Evolutionary conservation across 768 basidiomycete species (phyloP).

Genomic region (Asterophora parasitica): DNA sequence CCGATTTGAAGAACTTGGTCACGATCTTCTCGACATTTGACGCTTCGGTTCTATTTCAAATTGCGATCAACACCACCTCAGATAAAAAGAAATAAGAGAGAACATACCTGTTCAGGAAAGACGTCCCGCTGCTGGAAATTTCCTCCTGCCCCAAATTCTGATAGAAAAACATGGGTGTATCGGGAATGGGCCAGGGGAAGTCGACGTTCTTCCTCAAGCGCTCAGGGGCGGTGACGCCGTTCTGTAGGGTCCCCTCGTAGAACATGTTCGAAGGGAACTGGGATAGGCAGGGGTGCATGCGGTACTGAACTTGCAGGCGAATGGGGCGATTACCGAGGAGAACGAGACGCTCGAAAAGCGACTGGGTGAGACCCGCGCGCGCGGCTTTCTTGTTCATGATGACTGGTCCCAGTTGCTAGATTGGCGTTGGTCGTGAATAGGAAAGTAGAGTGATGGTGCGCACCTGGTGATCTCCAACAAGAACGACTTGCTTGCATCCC

Average conservation of each 20-base stretch:
- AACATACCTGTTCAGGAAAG: conserved; percentile 86
- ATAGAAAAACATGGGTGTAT: conserved; percentile 99
- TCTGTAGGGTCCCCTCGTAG: conserved; percentile 97
- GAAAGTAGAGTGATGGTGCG: conserved; percentile 1
- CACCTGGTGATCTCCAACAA: conserved; percentile 90
- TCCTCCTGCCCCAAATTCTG: conserved; percentile 99
- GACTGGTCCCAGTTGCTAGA: conserved; percentile 93
- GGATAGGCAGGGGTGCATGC: conserved; percentile 99
- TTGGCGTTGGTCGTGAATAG: not conserved
- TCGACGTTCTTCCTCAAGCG: conserved; percentile 96
- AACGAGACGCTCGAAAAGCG: conserved; percentile 95
- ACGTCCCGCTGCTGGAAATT: conserved; percentile 97
- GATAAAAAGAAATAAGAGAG: not conserved
- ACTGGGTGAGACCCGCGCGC: conserved; percentile 96
- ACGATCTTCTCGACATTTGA: conserved; percentile 99
- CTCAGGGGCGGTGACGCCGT: conserved; percentile 98
- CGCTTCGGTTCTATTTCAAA: conserved; percentile 74
- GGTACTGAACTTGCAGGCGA: conserved; percentile 97
- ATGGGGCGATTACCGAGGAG: conserved; percentile 94
- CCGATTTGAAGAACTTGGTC: conserved; percentile 99
- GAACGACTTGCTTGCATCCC: conserved; percentile 96
- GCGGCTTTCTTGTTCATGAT: conserved; percentile 99
- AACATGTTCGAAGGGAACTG: conserved; percentile 99
- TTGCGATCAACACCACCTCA: not conserved
- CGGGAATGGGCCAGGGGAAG: conserved; percentile 97